Conservation (phyloP, 352 stramenopile genomes). For the Phytophthora brassicae region DNA sequence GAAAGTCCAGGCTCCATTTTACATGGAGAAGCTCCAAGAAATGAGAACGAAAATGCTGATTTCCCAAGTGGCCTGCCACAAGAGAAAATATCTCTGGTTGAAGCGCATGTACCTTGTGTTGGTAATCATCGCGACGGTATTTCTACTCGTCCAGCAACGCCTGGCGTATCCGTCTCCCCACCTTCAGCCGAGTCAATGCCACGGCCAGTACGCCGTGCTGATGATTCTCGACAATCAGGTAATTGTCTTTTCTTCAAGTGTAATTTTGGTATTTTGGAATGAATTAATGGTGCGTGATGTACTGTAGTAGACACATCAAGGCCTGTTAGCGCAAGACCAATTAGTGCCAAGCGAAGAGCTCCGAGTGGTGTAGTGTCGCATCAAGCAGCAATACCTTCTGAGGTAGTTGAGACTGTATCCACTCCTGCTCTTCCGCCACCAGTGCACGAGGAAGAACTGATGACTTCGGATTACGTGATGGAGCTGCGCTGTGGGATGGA, state of each 20-base stretch:
- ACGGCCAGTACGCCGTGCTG: constrained; percentile 18
- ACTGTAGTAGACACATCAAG: constrained; percentile 11
- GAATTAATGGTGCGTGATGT: constrained; percentile 11
- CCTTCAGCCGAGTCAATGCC: constrained; percentile 10
- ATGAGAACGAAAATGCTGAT: background rate
- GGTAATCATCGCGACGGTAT: constrained; percentile 14
- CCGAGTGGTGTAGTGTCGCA: background rate
- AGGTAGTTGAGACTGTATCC: constrained; percentile 5
- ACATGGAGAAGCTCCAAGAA: background rate
- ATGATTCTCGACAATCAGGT: constrained; percentile 28
- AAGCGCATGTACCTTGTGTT: constrained; percentile 15
- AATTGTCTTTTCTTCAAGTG: background rate
- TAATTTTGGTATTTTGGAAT: background rate
- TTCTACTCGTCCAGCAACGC: constrained; percentile 31
- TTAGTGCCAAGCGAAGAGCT: constrained; percentile 9
- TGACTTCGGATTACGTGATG: constrained; percentile 76
- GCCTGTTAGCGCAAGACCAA: constrained; percentile 12
- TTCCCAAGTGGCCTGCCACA: background rate
- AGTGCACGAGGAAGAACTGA: constrained; percentile 24
- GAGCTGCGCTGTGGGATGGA: constrained; percentile 87
- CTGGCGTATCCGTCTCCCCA: constrained; percentile 17
- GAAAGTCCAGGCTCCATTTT: background rate
- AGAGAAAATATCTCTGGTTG: background rate
- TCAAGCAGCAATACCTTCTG: background rate
- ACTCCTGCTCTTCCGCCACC: constrained; percentile 1